A percentile compares a stretch with the other conserved stretches of the same genome.
phyloP scores from a whole-genome alignment of 306 rosid species.

The Trichosanthes cucumerina region DNA sequence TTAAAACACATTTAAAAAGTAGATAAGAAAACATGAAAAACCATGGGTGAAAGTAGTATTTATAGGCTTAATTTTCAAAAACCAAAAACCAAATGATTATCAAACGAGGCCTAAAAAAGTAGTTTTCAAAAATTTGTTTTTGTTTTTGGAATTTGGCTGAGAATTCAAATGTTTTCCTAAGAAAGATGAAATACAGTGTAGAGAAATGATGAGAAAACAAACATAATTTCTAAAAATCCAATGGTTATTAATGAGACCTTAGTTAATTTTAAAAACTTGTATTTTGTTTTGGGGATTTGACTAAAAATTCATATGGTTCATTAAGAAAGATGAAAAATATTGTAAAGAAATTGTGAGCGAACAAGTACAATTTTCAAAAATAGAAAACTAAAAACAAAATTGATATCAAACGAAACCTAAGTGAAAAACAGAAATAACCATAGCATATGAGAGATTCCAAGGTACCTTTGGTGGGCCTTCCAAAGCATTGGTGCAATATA shows the following conservation, averaged over 20 bases:
- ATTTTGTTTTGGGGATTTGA: too few relatives aligned
- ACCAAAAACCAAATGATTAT: too few relatives aligned
- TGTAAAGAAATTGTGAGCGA: background rate
- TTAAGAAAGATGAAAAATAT: background rate
- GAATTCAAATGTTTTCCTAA: too few relatives aligned
- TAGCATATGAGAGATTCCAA: background rate
- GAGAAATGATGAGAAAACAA: too few relatives aligned
- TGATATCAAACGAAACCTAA: background rate
- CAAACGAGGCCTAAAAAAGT: too few relatives aligned
- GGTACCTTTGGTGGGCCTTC: constrained; percentile 84
- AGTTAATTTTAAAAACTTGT: background rate
- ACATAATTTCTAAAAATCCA: background rate
- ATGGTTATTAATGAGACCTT: background rate
- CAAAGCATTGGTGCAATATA: constrained; percentile 78
- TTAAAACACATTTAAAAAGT: too few relatives aligned
- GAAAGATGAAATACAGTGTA: too few relatives aligned
- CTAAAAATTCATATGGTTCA: background rate
- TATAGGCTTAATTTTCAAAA: too few relatives aligned
- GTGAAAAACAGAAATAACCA: constrained; percentile 4
- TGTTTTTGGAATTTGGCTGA: too few relatives aligned
- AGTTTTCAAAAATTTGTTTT: background rate
- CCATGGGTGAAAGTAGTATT: too few relatives aligned
- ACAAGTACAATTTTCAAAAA: background rate
- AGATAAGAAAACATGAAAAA: too few relatives aligned
- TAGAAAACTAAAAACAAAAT: background rate